Percentiles rank a stretch among this genome's conserved stretches.
These are phyloP conservation scores for Cucumis melo DNA, from an alignment of 306 rosid genomes.

Conservation along the genomic window DNA sequence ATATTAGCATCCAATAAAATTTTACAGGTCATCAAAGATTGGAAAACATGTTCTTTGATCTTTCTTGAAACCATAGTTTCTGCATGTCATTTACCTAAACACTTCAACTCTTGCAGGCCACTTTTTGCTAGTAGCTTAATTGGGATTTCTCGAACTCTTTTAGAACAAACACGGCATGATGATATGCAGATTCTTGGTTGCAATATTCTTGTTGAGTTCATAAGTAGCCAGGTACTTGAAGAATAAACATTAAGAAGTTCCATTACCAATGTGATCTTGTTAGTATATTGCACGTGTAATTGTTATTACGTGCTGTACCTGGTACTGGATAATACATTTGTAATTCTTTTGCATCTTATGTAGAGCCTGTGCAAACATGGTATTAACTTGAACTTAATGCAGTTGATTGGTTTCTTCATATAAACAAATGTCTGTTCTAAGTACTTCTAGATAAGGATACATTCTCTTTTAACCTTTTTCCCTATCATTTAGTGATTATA, in stretches of 20 bases:
- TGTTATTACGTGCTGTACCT: not conserved
- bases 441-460: not conserved
- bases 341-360: not conserved
- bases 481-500: not conserved
- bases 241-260: slow-evolving; percentile 1
- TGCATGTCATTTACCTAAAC: slow-evolving; percentile 9
- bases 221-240: slow-evolving; percentile 56
- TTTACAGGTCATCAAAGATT: not conserved
- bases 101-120: slow-evolving; percentile 55
- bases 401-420: not conserved
- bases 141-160: slow-evolving; percentile 61
- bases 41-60: not conserved
- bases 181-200: slow-evolving; percentile 79
- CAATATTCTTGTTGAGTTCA: slow-evolving; percentile 48
- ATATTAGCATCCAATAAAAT: not conserved
- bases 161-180: slow-evolving; percentile 63
- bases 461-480: not conserved
- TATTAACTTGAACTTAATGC: not conserved
- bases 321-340: not conserved
- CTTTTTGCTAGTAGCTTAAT: slow-evolving; percentile 65
- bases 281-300: not conserved
- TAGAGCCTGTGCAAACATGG: not conserved
- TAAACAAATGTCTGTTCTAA: not conserved
- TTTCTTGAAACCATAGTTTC: not conserved
- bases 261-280: not conserved